These are phyloP conservation scores for Platanthera zijinensis DNA, from an alignment of 106 monocot species.

Conservation along the genomic window DNA sequence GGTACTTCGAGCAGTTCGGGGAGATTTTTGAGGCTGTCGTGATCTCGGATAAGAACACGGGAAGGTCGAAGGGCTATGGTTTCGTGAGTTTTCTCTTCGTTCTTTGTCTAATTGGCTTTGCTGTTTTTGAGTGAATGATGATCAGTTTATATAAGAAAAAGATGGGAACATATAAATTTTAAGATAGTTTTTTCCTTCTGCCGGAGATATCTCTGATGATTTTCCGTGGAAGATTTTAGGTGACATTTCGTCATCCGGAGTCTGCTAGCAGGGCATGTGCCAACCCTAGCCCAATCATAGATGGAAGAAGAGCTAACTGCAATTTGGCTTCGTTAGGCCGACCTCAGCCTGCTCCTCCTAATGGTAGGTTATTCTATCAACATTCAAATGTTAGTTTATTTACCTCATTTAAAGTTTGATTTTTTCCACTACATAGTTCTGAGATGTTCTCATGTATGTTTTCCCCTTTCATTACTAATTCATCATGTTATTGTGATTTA, in stretches of 20 bases:
- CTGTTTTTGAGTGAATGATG: background rate
- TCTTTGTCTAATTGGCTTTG: background rate
- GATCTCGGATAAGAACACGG: constrained; percentile 45
- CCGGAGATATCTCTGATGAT: background rate
- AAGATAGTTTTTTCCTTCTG: background rate
- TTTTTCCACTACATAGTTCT: background rate
- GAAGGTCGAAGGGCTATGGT: constrained; percentile 51
- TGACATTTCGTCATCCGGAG: constrained; percentile 73
- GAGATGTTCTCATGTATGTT: constrained; percentile 1
- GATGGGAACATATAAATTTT: background rate
- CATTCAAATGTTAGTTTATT: background rate
- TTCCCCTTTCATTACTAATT: background rate
- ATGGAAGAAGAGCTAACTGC: constrained; percentile 77
- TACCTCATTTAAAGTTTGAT: background rate
- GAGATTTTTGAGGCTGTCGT: constrained; percentile 61
- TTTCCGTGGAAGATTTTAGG: constrained; percentile 50
- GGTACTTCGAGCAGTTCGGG: constrained; percentile 56
- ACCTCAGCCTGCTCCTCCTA: constrained; percentile 16
- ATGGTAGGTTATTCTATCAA: constrained; percentile 19
- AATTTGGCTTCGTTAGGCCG: constrained; percentile 76
- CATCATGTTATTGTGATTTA: background rate
- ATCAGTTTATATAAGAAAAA: background rate
- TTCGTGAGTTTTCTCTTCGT: constrained; percentile 21
- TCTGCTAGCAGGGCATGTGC: constrained; percentile 60
- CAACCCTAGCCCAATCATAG: constrained; percentile 61